These are phyloP conservation scores for Rhinocladiella similis DNA, from an alignment of 2,329 filamentous ascomycete species.

Conservation along the genomic window DNA sequence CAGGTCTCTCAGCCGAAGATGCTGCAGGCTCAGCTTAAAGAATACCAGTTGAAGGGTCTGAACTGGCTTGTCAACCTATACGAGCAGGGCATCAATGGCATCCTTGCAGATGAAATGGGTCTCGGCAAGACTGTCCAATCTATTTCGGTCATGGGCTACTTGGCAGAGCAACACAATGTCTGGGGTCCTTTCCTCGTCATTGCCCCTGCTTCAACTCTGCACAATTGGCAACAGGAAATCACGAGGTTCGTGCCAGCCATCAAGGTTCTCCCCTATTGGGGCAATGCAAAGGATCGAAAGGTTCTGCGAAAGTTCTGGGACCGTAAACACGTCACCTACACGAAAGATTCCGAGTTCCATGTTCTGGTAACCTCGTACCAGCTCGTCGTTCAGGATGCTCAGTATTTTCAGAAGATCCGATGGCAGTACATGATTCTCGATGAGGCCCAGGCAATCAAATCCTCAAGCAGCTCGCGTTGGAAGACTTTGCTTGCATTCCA, in stretches of 20 bases:
- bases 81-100: constrained; percentile 99
- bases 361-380: constrained; percentile 97
- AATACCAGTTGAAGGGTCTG: constrained; percentile 98
- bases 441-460: constrained; percentile 98
- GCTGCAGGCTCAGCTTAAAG: constrained; percentile 90
- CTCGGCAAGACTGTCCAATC: constrained; percentile 98
- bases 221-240: constrained; percentile 99
- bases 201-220: constrained; percentile 89
- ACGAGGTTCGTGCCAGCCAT: constrained; percentile 89
- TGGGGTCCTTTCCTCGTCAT: constrained; percentile 98
- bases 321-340: constrained; percentile 94
- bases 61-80: constrained; percentile 99
- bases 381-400: constrained; percentile 90
- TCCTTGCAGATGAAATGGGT: constrained; percentile 98
- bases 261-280: constrained; percentile 97
- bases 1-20: constrained; percentile 93
- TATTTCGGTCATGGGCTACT: constrained; percentile 98
- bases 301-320: constrained; percentile 99
- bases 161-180: constrained; percentile 95
- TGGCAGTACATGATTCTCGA: constrained; percentile 99
- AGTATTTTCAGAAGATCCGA: constrained; percentile 98
- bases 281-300: constrained; percentile 89
- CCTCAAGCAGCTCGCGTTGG: constrained; percentile 93
- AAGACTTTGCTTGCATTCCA: constrained; percentile 93
- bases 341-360: constrained; percentile 89